Base-by-base conservation (phyloP, 2,329 filamentous ascomycete species). In the Aspergillus ochraceus region DNA sequence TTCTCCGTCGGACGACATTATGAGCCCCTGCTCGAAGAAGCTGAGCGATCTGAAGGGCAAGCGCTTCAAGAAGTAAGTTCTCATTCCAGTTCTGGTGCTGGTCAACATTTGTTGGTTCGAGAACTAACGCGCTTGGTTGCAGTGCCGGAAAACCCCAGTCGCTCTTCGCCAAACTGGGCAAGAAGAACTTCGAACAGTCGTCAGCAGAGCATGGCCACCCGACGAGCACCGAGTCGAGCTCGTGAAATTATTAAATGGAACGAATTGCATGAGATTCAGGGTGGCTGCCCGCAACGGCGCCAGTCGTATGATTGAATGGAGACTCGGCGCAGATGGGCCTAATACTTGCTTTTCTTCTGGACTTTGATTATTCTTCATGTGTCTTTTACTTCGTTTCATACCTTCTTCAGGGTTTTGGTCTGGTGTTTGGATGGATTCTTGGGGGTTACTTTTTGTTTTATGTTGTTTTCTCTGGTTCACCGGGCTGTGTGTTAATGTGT, bases 21-120 rank as follows among this genome's bases (percentile, higher is more conserved):
- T 80, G 75, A 81, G 78, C 54, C 80, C 80, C 3, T 80, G 79
- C 60, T 80, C 79, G 29, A 80, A 80, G 73, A 82, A 82, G 56
- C 57, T 82, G 68, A 80, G 76, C 54, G 76, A 81, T 58, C 69
- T 81, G 57, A 82, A 82, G 74, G 77, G 77, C 42, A 81, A 81
- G 74, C 74, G 78, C 26, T 80, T 81, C 58, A 78, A 78, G 68
- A 80, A 77, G 78, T 80, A 71, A 53, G 71, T 67, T 8, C 1
- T 39, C n/a, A 1, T 5, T 51, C n/a, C 6, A 10, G n/a, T 24
- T 47, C 3, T 39, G 9, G 3, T 46, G 0, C 1, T 49, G 5
- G 10, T 24, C 30, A 8, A 36, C 19, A 24, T n/a, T 30, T 8
- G 2, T 32, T 6, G 12, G 4, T 39, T 14, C 19, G 30, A 50